Evolutionary conservation across 331 rosid species (phyloP).

Genomic region (Acacia concinna): DNA sequence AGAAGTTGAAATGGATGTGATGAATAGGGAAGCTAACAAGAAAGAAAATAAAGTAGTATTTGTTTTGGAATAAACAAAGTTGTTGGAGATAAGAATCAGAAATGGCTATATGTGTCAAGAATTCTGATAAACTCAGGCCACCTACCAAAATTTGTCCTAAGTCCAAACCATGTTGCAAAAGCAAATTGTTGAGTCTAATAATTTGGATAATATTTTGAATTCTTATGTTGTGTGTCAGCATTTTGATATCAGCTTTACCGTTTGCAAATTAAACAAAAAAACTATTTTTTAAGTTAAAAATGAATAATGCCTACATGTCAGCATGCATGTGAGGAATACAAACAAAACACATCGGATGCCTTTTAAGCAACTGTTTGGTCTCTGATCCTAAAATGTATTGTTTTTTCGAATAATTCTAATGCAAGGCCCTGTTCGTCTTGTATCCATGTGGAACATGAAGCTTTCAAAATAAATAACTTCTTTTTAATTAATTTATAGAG

Average conservation of each 20-base stretch:
- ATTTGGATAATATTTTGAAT: constrained; percentile 27
- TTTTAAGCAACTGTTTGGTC: neutral
- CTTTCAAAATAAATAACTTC: neutral
- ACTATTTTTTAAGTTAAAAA: neutral
- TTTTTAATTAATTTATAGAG: neutral
- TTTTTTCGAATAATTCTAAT: neutral
- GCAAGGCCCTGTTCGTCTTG: no score
- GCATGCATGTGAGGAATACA: neutral
- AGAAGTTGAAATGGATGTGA: constrained; percentile 9
- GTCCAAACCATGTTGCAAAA: constrained; percentile 12
- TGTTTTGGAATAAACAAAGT: neutral
- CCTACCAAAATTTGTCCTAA: constrained; percentile 7
- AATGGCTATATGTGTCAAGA: neutral
- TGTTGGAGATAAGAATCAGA: constrained; percentile 31
- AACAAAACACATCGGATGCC: neutral
- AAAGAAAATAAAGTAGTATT: neutral
- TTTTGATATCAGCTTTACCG: neutral
- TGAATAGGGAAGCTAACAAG: neutral
- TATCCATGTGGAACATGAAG: neutral
- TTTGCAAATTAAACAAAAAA: neutral
- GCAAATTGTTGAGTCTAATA: neutral
- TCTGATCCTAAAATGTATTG: neutral
- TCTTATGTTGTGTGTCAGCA: neutral
- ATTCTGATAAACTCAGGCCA: constrained; percentile 22
- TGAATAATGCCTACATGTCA: neutral